phyloP scores from a whole-genome alignment of 2,329 filamentous ascomycete genomes.

The Zymoseptoria crescenta region DNA sequence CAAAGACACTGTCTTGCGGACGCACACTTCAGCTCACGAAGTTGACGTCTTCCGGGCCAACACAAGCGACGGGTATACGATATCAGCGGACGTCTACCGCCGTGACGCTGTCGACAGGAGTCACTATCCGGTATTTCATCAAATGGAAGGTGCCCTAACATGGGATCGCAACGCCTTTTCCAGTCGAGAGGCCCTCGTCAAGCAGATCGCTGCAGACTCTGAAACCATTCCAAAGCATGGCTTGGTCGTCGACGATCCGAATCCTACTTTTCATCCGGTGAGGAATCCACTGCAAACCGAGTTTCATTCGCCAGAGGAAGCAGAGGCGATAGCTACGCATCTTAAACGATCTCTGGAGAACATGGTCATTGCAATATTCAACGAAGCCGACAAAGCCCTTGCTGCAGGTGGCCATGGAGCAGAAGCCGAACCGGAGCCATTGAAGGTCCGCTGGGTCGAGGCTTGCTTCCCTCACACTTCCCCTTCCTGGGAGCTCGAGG shows the following conservation, averaged over 20 bases:
- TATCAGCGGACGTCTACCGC: slow-evolving; percentile 91
- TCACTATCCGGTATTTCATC: slow-evolving; percentile 96
- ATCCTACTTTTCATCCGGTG: slow-evolving; percentile 66
- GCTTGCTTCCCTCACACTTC: slow-evolving; percentile 97
- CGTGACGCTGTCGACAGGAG: slow-evolving; percentile 90
- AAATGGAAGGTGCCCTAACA: slow-evolving; percentile 91
- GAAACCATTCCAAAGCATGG: slow-evolving; percentile 63
- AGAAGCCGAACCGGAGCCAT: slow-evolving; percentile 52
- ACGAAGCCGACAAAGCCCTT: slow-evolving; percentile 62
- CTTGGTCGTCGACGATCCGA: slow-evolving; percentile 74
- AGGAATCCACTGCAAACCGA: slow-evolving; percentile 73
- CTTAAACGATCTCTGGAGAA: slow-evolving; percentile 83
- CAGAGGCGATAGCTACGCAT: slow-evolving; percentile 73
- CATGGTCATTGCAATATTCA: slow-evolving; percentile 85
- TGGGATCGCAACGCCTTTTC: slow-evolving; percentile 66
- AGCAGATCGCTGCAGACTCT: slow-evolving; percentile 63
- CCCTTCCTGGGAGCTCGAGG: slow-evolving; percentile 91
- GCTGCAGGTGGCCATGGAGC: slow-evolving; percentile 32
- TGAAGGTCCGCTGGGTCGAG: slow-evolving; percentile 88
- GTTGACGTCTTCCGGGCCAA: slow-evolving; percentile 69
- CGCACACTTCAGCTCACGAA: slow-evolving; percentile 92
- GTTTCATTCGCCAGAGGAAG: slow-evolving; percentile 67
- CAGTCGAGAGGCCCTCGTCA: slow-evolving; percentile 46
- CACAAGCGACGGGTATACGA: slow-evolving; percentile 70
- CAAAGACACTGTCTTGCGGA: slow-evolving; percentile 71